Evolutionary conservation across 441 rosid genomes (phyloP), one percentile per base, ranked within the genome.

Genomic region (Arabidopsis hybrid): DNA sequence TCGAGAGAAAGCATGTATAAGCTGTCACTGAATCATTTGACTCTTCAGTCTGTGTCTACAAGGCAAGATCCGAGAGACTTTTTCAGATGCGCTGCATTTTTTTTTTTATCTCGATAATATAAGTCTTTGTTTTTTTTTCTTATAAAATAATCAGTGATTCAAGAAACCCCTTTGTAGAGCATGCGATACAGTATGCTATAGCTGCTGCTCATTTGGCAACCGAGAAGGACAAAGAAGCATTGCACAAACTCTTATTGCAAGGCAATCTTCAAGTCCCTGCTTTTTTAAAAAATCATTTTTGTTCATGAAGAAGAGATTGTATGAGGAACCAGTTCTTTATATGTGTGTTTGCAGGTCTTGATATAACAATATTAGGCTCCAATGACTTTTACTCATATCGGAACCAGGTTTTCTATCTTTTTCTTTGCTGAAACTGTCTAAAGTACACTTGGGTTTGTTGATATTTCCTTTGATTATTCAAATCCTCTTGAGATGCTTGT

Each of bases 331-430:
- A 53, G 76, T 70, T 45, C 42, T 26, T 13, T 45, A 42, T 59
- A 75, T 79, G 65, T 65, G 53, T 74, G n/a, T 75, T 16, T 81
- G 81, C 87, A 95, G 99, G 99, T 78, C 90, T 95, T 83, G 90
- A 91, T 83, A 85, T 95, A 78, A 89, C 93, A 34, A 80, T 95
- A 63, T 84, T 95, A 76, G 98, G 99, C 72, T 78, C 90, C 86
- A 95, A 93, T 83, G 97, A 95, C 83, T 93, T 93, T 83, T 95
- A 95, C 73, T 95, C 99, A n/a, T 95, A 91, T 72, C 86, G 99
- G 73, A 91, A 86, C 80, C 92, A 88, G 95, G 98, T 95, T 65
- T 62, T 73, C 60, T 31, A 60, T 51, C 46, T 60, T 67, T 74
- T 49, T 65, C 35, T 67, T 46, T 78, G 46, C 66, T 67, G 34